Percentiles rank a stretch among this genome's conserved stretches.
These are phyloP conservation scores for Elaeis oleifera DNA, from an alignment of 202 grass and related monocot genomes.

Conservation along the genomic window DNA sequence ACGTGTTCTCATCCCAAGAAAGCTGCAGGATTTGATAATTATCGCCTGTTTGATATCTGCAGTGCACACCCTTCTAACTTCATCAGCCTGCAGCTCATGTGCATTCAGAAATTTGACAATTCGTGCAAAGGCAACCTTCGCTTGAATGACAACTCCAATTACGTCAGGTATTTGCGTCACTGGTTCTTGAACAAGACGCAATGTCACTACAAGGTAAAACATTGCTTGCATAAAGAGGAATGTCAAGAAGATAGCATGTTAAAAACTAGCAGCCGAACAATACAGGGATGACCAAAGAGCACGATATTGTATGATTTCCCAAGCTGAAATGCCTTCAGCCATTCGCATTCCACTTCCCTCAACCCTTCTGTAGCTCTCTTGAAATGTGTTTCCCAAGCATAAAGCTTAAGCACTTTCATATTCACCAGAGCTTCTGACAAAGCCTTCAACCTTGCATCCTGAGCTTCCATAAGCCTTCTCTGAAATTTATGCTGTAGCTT, in stretches of 20 bases:
- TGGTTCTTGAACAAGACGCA: conserved; percentile 78
- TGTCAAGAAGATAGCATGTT: conserved; percentile 59
- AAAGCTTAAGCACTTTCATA: conserved; percentile 83
- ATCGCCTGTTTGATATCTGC: conserved; percentile 30
- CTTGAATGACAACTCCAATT: conserved; percentile 75
- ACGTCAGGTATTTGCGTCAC: conserved; percentile 81
- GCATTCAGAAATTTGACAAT: conserved; percentile 75
- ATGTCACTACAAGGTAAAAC: conserved; percentile 78
- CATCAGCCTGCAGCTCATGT: conserved; percentile 42
- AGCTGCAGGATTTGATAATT: conserved; percentile 44
- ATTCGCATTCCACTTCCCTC: conserved; percentile 68
- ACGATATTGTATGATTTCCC: conserved; percentile 77
- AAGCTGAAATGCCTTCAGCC: conserved; percentile 75
- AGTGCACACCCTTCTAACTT: conserved; percentile 28
- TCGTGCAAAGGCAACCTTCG: conserved; percentile 76
- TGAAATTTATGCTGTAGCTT: conserved; percentile 87
- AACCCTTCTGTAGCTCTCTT: conserved; percentile 61
- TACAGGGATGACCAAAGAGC: conserved; percentile 85
- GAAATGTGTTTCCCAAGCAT: conserved; percentile 94
- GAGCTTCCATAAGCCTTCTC: conserved; percentile 71
- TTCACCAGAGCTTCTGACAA: conserved; percentile 74
- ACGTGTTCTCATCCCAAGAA: conserved; percentile 72
- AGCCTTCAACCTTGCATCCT: conserved; percentile 76
- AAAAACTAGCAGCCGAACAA: conserved; percentile 80
- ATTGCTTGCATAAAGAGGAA: conserved; percentile 73